A percentile compares a stretch with the other conserved stretches of the same genome.
Evolutionary conservation across 371 early-diverging fungal genomes (phyloP).

Genomic region (Haplosporangium sp.): DNA sequence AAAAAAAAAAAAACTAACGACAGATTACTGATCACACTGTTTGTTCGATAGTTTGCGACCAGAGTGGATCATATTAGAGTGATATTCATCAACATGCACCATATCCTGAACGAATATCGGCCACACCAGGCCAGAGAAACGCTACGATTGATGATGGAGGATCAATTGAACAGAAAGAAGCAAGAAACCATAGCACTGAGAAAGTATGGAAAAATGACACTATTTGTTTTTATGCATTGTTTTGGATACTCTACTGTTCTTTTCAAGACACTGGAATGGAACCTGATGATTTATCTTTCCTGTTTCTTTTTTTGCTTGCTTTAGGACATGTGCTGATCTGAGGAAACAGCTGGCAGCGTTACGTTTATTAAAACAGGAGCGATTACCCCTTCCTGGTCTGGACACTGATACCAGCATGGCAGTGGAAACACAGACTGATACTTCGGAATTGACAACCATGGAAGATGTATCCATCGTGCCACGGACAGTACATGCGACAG

Average conservation of each 20-base stretch:
- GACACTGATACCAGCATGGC: constrained; percentile 29
- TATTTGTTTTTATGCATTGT: too few relatives aligned
- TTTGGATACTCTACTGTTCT: too few relatives aligned
- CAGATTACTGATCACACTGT: neutral
- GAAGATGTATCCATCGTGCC: too few relatives aligned
- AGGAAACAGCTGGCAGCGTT: constrained; percentile 35
- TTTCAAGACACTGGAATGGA: too few relatives aligned
- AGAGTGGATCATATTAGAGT: constrained; percentile 73
- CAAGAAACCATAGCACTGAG: constrained; percentile 62
- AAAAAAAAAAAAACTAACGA: too few relatives aligned
- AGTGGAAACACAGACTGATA: neutral
- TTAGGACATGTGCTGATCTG: constrained; percentile 45
- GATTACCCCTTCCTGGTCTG: neutral
- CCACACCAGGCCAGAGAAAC: constrained; percentile 82
- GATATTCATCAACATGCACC: constrained; percentile 80
- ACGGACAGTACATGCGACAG: neutral
- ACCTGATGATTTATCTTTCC: neutral
- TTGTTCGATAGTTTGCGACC: constrained; percentile 59
- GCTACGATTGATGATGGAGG: constrained; percentile 74
- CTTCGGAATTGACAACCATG: neutral
- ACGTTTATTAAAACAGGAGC: constrained; percentile 24
- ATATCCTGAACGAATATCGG: constrained; percentile 77
- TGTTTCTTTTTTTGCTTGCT: neutral
- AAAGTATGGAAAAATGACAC: constrained; percentile 63
- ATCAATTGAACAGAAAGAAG: constrained; percentile 70